Evolutionary conservation across 1,284 basidiomycete species (phyloP).

Genomic region (Trametes versicolor): DNA sequence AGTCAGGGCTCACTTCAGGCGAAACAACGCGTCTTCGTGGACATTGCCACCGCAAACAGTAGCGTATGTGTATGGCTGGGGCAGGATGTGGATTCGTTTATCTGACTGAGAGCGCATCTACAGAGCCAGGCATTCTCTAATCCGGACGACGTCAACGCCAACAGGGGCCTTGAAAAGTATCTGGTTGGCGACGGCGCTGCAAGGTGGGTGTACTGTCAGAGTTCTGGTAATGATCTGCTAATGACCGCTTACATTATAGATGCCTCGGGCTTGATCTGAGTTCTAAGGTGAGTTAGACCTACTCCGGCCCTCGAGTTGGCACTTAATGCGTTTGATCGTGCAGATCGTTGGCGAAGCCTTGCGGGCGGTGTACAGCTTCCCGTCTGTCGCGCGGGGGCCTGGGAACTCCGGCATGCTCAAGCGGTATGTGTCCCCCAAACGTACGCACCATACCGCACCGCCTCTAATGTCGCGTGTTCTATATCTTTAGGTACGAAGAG

Average conservation of each 20-base stretch:
- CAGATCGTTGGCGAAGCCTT: slow-evolving; percentile 58
- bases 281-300: slow-evolving; percentile 52
- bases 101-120: not conserved
- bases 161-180: slow-evolving; percentile 57
- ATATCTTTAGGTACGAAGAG: slow-evolving; percentile 38
- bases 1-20: slow-evolving; percentile 54
- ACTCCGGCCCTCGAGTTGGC: not conserved
- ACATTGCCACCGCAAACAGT: slow-evolving; percentile 63
- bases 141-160: slow-evolving; percentile 56
- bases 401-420: slow-evolving; percentile 62
- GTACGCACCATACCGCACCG: too few species aligned
- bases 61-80: slow-evolving; percentile 51
- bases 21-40: slow-evolving; percentile 65
- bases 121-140: slow-evolving; percentile 49
- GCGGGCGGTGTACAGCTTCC: slow-evolving; percentile 58
- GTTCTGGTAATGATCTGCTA: not conserved
- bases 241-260: slow-evolving; percentile 31
- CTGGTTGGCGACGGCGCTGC: slow-evolving; percentile 65
- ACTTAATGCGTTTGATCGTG: slow-evolving; percentile 2
- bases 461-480: not conserved
- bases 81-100: not conserved
- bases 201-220: slow-evolving; percentile 45
- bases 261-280: slow-evolving; percentile 66
- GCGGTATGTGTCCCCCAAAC: slow-evolving; percentile 41
- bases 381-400: slow-evolving; percentile 61